Evolutionary conservation across 495 filamentous ascomycete genomes (phyloP), one percentile per base, ranked within the genome.

Genomic region (Aspergillus campestris): DNA sequence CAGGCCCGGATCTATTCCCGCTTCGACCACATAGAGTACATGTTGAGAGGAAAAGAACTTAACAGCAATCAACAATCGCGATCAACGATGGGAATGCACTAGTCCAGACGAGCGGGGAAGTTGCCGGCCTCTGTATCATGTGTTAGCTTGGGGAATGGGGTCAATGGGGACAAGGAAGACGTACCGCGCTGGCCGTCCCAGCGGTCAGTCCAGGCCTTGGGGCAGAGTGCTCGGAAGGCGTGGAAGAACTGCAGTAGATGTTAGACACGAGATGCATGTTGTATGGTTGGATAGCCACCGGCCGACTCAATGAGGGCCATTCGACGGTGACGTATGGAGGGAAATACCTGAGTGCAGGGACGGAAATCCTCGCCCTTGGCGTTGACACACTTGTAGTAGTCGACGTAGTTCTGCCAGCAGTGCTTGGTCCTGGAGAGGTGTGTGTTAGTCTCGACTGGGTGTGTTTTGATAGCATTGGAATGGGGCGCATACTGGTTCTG

Each of bases 321-420:
- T 24, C 18, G 18, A 24, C 18, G 34, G 24, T 38, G 18, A 8
- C 7, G 30, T 34, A 15, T 37, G 45, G 47, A 10, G 34, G 46
- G 37, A 46, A 27, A 41, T 82, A 94, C 90, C 79, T 98, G 94
- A 63, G 82, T 84, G 84, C 94, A 99, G 40, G 94, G 94, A 51
- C 85, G 80, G 69, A 97, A 99, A 65, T 97, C 94, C 74, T 99
- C 94, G 67, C 94, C 94, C 80, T 97, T 97, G 67, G 90, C 91
- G 64, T 85, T 72, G 67, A 94, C 84, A 74, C 94, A 99, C 79
- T 97, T 99, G 82, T 99, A 83, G 79, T 99, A 97, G 72, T 99
- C 94, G 77, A 99, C 94, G 72, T 99, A 99, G 78, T 98, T 92
- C 62, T 95, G 90, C 90, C 90, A 95, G 86, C 88, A 96, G 69